Evolutionary conservation across 495 filamentous ascomycete genomes (phyloP).

Genomic region (Recurvomyces mirabilis): DNA sequence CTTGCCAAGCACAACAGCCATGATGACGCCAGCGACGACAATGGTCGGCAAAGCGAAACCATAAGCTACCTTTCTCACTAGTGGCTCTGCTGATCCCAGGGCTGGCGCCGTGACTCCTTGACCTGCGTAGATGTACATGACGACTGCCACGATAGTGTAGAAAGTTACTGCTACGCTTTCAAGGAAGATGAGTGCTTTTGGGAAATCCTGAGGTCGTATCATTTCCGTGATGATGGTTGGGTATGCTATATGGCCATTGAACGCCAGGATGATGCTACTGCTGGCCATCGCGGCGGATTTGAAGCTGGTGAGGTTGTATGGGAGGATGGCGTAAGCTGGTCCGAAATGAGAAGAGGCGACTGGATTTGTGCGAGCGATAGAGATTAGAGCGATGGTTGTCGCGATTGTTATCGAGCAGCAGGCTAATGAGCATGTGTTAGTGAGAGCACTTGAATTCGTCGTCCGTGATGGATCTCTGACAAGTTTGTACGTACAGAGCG

Average conservation of each 20-base stretch:
- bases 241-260: constrained; percentile 24
- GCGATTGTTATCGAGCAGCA: constrained; percentile 54
- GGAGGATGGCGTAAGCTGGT: constrained; percentile 14
- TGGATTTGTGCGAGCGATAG: constrained; percentile 29
- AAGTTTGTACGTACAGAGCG: constrained; percentile 40
- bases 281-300: constrained; percentile 31
- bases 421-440: constrained; percentile 33
- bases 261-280: constrained; percentile 18
- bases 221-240: constrained; percentile 22
- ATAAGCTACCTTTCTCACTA: constrained; percentile 62
- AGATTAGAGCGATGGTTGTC: constrained; percentile 59
- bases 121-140: constrained; percentile 70
- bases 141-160: constrained; percentile 54
- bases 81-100: constrained; percentile 48
- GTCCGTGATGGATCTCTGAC: neutral
- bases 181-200: constrained; percentile 21
- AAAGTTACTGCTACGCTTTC: constrained; percentile 28
- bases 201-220: constrained; percentile 20
- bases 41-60: constrained; percentile 70
- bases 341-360: constrained; percentile 26
- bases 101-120: constrained; percentile 55
- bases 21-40: constrained; percentile 59
- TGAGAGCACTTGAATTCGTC: neutral
- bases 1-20: constrained; percentile 49
- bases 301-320: constrained; percentile 1